Evolutionary conservation across 1,139 yeast genomes (phyloP), one percentile per base, ranked within the genome.

Genomic region (Taiozyma sp.): DNA sequence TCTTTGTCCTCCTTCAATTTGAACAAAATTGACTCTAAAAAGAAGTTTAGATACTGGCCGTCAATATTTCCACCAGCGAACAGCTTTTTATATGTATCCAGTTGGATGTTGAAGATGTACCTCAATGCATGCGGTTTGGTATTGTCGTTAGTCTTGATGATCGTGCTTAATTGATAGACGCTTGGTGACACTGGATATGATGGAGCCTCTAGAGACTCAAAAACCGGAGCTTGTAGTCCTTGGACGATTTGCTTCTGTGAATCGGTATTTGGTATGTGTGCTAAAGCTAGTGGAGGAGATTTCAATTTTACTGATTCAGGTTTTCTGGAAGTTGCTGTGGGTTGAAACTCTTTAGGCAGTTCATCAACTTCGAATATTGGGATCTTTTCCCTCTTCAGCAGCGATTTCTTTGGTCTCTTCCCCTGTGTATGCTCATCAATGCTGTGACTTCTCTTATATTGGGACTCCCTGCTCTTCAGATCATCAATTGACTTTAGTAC

Each of bases 61-160:
- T 85, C 91, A 1, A 85, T 66, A 1, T 88, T 88, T 3, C 77
- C 73, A 2, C 63, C 54, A 2, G 65, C 59, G 54, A 79, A 81
- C 3, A 80, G 61, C 1, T 63, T 61, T 1, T 59, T 46, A 42
- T 74, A 68, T 2, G 68, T 66, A 0, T 54, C 50, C 0, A 71
- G 56, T 2, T 69, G 58, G 1, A 80, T 52, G 2, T 57, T 51
- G 14, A 80, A 61, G 9, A 81, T 70, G 54, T 72, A 78, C 21
- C 60, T 51, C 54, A 77, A 77, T 0, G 78, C 76, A 9, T 60
- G 63, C 1, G 60, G 56, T 5, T 54, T 47, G 13, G 60, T 54
- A 4, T 50, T 67, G 57, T 41, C 40, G 2, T 42, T 19, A 1
- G 60, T 42, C 35, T 56, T 59, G 21, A 55, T 52, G 37, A 59